Percentiles rank a stretch among this genome's conserved stretches.
Evolutionary conservation across 768 basidiomycete species (phyloP).

Genomic region (Phaffia australis): DNA sequence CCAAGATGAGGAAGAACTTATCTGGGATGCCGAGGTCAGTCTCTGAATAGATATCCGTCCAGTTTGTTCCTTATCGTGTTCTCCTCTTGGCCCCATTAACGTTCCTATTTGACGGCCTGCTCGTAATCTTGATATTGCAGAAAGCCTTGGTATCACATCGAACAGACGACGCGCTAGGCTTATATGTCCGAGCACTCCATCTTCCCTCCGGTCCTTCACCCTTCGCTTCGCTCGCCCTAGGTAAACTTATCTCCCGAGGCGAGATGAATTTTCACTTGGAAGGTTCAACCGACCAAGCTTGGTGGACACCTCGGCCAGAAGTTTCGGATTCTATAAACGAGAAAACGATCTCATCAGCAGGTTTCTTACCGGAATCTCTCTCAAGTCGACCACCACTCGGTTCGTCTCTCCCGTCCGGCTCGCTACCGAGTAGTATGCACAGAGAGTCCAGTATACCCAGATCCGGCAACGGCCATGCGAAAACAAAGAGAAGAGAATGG

Average conservation of each 20-base stretch:
- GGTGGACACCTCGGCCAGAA: too few relatives aligned
- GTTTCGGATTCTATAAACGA: too few relatives aligned
- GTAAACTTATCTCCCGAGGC: constrained; percentile 12
- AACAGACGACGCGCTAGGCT: neutral
- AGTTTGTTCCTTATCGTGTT: neutral
- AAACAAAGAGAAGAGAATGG: constrained; percentile 11
- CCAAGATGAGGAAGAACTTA: constrained; percentile 10
- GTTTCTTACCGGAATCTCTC: too few relatives aligned
- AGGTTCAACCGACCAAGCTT: too few relatives aligned
- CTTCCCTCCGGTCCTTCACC: constrained; percentile 5
- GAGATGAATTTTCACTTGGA: neutral
- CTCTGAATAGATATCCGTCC: neutral
- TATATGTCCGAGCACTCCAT: constrained; percentile 12
- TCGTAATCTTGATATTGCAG: neutral
- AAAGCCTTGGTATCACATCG: constrained; percentile 11
- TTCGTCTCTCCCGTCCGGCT: too few relatives aligned
- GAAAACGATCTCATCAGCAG: too few relatives aligned
- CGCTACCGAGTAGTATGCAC: too few relatives aligned
- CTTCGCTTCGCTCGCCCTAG: constrained; percentile 14
- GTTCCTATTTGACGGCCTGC: neutral
- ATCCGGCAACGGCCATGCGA: neutral
- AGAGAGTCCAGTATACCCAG: too few relatives aligned
- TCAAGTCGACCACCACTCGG: too few relatives aligned
- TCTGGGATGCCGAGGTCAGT: constrained; percentile 19
- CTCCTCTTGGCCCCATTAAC: neutral